Base-by-base conservation (phyloP, 208 protist genomes). In the Leptomonas pyrrhocoris region DNA sequence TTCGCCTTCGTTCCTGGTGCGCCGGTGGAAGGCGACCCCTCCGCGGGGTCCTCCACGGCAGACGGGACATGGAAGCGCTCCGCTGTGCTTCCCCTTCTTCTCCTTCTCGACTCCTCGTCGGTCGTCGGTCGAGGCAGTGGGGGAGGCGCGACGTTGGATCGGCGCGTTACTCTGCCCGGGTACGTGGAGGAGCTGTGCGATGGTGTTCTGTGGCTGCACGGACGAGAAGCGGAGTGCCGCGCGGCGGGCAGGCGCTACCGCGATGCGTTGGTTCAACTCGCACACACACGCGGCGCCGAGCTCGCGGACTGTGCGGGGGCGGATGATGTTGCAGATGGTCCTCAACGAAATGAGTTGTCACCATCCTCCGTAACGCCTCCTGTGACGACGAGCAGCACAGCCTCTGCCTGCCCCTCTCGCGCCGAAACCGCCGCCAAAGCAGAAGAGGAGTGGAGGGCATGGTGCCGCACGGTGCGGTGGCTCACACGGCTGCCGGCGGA, bases 161-260 rank as follows among this genome's bases (percentile, higher is more conserved):
- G 48, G 11, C 67, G 85, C 51, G 56, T 82, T 13, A 89, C 74
- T 13, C 57, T 93, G 18, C 69, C 81, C 12, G 86, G 85, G 2
- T 94, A 94, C 71, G 54, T 93, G n/a, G 74, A 88, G 59, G 88
- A 96, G 73, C 76, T 96, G 34, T 80, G 72, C 51, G 74, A 55
- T 0, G 88, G 88, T 7, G 13, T 36, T 64, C 74, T 96, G 34
- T 85, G 84, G 77, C 71, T 96, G 43, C 74, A 87, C n/a, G 81
- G 76, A 0, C 73, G 91, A 1, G 91, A 94, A 61, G 86, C 73
- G 5, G 91, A 96, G 67, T 96, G 88, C 67, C 82, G 68, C 0
- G 63, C 65, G 5, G 88, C 73, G 0, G 91, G 88, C 9, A 55
- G 55, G 0, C 49, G 36, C 28, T 93, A 93, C 68, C 50, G 62